Evolutionary conservation across 2,329 filamentous ascomycete species (phyloP), one percentile per base, ranked within the genome.

Genomic region (Chaetothyriales sp.): DNA sequence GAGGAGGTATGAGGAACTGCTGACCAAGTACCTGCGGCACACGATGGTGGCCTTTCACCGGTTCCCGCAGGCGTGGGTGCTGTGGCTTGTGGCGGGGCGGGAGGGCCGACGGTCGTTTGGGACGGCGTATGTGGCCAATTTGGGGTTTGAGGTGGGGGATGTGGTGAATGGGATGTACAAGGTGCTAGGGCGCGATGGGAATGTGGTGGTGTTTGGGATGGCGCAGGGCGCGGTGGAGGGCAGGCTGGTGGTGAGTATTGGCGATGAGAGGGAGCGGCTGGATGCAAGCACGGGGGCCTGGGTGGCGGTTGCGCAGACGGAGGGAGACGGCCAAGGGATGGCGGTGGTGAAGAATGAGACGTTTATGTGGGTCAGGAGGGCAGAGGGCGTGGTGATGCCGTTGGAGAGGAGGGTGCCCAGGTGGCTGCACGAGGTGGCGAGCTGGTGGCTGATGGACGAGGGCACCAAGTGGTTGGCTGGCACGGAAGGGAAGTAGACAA

Each of bases 331-430:
- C 20, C 8, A 29, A 10, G 46, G 10, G n/a, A 46, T 10, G 46
- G 18, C 29, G 46, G 46, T 47, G 28, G 22, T 47, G 9, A 28
- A 29, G 18, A 47, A 22, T 18, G 46, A 47, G 46, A 3, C 18
- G 25, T 47, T 20, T 9, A 47, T 28, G 46, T 47, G 46, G 46
- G 46, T 47, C 2, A 22, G 19, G 19, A 50, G 44, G 18, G 40
- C 50, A 10, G 49, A 47, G 10, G 48, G 48, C 18, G 49, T 43
- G 18, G 44, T 51, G 29, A 40, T 53, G 22, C 51, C 51, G 13
- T 46, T 53, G 44, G 51, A 53, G 44, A 53, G 19, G 46, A 18
- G 20, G 6, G 46, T 47, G 20, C 46, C 46, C 6, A 47, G 46
- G 46, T 47, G 22, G 18, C 22, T 47, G 46, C 46, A 47, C 37